These are phyloP conservation scores for Aphanomyces cochlioides DNA, from an alignment of 352 stramenopile genomes.

Conservation along the genomic window DNA sequence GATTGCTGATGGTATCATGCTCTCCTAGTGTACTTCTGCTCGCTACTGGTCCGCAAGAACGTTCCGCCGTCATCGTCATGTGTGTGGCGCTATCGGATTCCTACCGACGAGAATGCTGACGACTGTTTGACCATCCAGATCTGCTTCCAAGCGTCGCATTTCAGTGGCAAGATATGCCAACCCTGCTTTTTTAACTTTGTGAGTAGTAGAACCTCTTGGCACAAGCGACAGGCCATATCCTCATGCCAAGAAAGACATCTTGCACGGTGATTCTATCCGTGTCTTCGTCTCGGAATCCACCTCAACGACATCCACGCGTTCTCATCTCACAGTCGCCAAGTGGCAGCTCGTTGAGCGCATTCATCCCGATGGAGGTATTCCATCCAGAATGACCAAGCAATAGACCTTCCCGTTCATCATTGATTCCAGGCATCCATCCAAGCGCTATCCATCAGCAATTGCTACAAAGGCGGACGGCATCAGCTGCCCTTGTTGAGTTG, in stretches of 20 bases:
- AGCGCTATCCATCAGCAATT: neutral
- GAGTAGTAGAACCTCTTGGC: neutral
- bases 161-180: neutral
- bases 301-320: neutral
- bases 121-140: constrained; percentile 6
- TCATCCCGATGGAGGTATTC: neutral
- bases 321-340: neutral
- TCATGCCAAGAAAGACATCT: neutral
- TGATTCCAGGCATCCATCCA: neutral
- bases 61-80: neutral
- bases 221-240: neutral
- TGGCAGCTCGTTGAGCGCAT: constrained; percentile 11
- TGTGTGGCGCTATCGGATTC: neutral
- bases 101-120: neutral
- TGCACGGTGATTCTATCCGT: constrained; percentile 14
- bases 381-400: neutral
- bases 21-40: constrained; percentile 18
- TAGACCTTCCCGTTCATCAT: neutral
- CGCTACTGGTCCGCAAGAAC: constrained; percentile 6
- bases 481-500: neutral
- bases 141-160: constrained; percentile 8
- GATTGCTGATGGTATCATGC: neutral
- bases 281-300: neutral
- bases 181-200: neutral
- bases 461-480: neutral